phyloP scores from a whole-genome alignment of 768 basidiomycete genomes.

The Glaciozyma martinii region DNA sequence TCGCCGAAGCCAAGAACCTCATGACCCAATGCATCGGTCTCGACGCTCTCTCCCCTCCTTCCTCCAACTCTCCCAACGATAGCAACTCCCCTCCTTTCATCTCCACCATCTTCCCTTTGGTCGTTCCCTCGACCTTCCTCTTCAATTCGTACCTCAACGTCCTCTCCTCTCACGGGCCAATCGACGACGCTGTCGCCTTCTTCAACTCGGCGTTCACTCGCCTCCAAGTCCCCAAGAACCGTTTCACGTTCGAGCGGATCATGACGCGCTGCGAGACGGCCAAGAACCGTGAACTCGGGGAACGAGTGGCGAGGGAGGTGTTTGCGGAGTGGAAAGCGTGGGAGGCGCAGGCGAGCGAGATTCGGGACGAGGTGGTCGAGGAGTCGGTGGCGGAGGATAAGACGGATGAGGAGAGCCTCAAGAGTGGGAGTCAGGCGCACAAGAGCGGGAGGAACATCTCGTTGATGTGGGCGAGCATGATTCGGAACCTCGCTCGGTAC shows the following conservation, averaged over 20 bases:
- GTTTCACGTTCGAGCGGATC: slow-evolving; percentile 55
- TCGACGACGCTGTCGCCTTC: slow-evolving; percentile 47
- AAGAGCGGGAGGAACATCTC: slow-evolving; percentile 12
- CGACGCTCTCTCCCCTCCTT: background rate
- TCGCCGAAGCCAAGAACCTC: slow-evolving; percentile 22
- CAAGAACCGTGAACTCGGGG: slow-evolving; percentile 46
- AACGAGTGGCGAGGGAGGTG: slow-evolving; percentile 51
- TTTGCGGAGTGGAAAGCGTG: slow-evolving; percentile 57
- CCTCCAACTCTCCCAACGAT: background rate
- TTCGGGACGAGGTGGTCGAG: background rate
- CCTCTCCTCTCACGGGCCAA: slow-evolving; percentile 51
- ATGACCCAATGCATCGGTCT: slow-evolving; percentile 18
- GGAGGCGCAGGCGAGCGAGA: slow-evolving; percentile 6
- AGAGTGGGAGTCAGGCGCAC: background rate
- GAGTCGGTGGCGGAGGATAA: background rate
- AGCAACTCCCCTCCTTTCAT: background rate
- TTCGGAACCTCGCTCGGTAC: slow-evolving; percentile 20
- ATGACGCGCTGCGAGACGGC: slow-evolving; percentile 56
- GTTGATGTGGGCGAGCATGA: slow-evolving; percentile 24
- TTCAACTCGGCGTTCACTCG: slow-evolving; percentile 51
- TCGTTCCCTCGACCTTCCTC: slow-evolving; percentile 54
- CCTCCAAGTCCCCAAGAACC: slow-evolving; percentile 45
- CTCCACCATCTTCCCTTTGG: slow-evolving; percentile 38
- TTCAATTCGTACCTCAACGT: slow-evolving; percentile 75
- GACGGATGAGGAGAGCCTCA: background rate